A percentile compares a stretch with the other conserved stretches of the same genome.
Conservation (phyloP, 306 rosid species). For the Quercus parvula region DNA sequence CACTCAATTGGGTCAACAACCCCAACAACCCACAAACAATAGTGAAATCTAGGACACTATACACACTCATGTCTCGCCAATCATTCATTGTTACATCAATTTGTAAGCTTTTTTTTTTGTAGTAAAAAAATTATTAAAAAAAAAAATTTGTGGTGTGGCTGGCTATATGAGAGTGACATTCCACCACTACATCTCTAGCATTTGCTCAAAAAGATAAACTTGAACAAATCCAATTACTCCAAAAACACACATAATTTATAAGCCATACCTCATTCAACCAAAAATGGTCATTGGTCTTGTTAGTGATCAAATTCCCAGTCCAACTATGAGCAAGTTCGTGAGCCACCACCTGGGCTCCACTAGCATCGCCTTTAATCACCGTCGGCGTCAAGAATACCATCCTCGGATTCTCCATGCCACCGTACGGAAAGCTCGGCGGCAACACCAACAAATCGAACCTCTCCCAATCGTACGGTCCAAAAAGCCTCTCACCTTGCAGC, state of each 20-base stretch:
- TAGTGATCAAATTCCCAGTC: slow-evolving; percentile 95
- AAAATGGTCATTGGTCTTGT: slow-evolving; percentile 85
- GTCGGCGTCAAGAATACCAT: slow-evolving; percentile 93
- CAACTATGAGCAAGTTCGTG: slow-evolving; percentile 97
- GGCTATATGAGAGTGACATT: too few relatives aligned
- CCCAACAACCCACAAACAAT: too few relatives aligned
- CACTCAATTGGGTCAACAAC: too few relatives aligned
- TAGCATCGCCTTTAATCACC: slow-evolving; percentile 81
- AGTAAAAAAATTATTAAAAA: too few relatives aligned
- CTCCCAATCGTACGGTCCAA: slow-evolving; percentile 82
- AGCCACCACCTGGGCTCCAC: slow-evolving; percentile 89
- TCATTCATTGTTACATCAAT: too few relatives aligned
- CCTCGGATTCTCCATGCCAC: slow-evolving; percentile 97
- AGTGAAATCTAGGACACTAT: too few relatives aligned
- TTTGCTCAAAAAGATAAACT: not conserved
- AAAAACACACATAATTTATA: not conserved
- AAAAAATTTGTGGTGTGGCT: too few relatives aligned
- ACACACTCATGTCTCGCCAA: too few relatives aligned
- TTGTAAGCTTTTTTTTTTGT: too few relatives aligned
- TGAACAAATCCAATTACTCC: not conserved
- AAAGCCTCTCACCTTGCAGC: slow-evolving; percentile 71
- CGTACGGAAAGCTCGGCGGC: slow-evolving; percentile 94
- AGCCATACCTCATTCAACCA: slow-evolving; percentile 87
- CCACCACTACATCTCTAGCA: too few relatives aligned
- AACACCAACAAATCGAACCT: slow-evolving; percentile 82